phyloP scores from a whole-genome alignment of 169 alveolate genomes.

The Plasmodium fragile region DNA sequence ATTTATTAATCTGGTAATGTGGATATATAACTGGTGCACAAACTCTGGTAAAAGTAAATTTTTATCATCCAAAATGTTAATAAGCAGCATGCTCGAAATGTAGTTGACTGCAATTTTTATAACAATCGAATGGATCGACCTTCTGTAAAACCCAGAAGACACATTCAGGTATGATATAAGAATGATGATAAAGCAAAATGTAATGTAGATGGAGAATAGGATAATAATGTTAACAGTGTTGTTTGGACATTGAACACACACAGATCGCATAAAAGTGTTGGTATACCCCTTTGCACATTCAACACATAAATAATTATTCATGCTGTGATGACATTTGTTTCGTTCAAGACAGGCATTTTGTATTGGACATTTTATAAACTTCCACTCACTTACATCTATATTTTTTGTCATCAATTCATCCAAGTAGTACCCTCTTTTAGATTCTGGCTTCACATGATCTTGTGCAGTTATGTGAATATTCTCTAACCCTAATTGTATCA shows the following conservation, averaged over 20 bases:
- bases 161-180: conserved; percentile 88
- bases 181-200: conserved; percentile 83
- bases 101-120: conserved; percentile 89
- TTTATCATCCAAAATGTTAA: conserved; percentile 81
- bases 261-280: conserved; percentile 83
- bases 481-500: conserved; percentile 53
- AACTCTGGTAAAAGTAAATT: conserved; percentile 80
- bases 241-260: conserved; percentile 85
- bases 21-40: conserved; percentile 41
- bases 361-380: conserved; percentile 88
- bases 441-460: conserved; percentile 87
- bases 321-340: conserved; percentile 84
- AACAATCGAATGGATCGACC: conserved; percentile 90
- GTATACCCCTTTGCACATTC: conserved; percentile 89
- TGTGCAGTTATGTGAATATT: conserved; percentile 75
- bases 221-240: conserved; percentile 75
- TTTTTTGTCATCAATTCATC: conserved; percentile 78
- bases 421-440: conserved; percentile 85
- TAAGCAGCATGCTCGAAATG: conserved; percentile 84
- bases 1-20: conserved; percentile 36
- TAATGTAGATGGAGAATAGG: conserved; percentile 78
- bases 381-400: conserved; percentile 87
- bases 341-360: conserved; percentile 85
- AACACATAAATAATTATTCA: conserved; percentile 88
- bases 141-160: conserved; percentile 88